A percentile compares a stretch with the other conserved stretches of the same genome.
phyloP scores from a whole-genome alignment of 805 yeast genomes.

The Yarrowia yakushimensis region DNA sequence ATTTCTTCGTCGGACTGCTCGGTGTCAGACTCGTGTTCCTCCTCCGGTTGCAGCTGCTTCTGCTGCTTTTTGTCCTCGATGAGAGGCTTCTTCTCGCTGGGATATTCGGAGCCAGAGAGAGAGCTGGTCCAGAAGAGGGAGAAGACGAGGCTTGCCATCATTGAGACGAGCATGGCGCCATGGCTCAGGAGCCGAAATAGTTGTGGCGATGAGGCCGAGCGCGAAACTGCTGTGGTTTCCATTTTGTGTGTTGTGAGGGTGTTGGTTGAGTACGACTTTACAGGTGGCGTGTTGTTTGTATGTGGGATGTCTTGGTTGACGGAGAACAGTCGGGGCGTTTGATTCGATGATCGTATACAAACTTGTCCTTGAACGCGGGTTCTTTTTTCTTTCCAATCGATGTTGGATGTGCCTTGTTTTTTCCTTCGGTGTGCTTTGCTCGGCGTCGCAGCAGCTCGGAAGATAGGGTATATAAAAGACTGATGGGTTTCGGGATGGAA shows the following conservation, averaged over 20 bases:
- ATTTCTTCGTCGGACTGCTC: conserved; percentile 15
- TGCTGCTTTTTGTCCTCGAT: background rate
- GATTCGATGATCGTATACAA: background rate
- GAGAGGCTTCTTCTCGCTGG: background rate
- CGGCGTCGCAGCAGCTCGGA: conserved; percentile 1
- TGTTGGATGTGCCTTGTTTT: background rate
- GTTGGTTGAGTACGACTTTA: background rate
- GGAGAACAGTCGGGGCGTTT: conserved; percentile 2
- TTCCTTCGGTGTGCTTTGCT: conserved; percentile 6
- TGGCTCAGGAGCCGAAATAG: conserved; percentile 15
- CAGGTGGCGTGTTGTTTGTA: background rate
- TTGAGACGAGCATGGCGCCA: conserved; percentile 9
- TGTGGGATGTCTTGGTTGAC: background rate
- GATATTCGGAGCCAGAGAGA: background rate
- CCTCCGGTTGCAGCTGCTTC: background rate
- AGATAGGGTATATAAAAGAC: conserved; percentile 24
- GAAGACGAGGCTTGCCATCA: background rate
- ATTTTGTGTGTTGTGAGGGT: background rate
- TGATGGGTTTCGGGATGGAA: conserved; percentile 10
- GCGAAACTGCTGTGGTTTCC: conserved; percentile 11
- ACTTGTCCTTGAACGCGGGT: background rate
- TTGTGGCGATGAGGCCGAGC: conserved; percentile 1
- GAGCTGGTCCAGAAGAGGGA: conserved; percentile 5
- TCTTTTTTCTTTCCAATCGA: background rate
- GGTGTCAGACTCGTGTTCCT: background rate